Base-by-base conservation (phyloP, 139 green algal species). In the Gonium pectorale region DNA sequence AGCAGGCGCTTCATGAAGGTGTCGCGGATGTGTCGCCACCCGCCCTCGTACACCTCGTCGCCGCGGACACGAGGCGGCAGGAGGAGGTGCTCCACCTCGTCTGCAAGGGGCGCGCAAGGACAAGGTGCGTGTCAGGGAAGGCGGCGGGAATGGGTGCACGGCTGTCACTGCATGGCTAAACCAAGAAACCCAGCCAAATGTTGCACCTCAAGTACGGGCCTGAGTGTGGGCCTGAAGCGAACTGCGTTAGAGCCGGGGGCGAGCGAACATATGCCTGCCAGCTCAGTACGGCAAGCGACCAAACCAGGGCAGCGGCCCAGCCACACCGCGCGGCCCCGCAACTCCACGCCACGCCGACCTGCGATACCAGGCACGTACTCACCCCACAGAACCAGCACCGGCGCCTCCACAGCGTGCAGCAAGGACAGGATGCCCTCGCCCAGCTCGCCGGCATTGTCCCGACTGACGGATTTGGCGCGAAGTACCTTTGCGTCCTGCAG, bases 351-450 rank as follows among this genome's bases (percentile, higher is more conserved):
- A 64, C 26, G 56, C 27, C 33, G 2, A 64, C 56, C 26, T 35
- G 26, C 31, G 8, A 2, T 17, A 64, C 54, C 8, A 64, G 2
- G 27, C 2, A 40, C n/a, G 62, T 13, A 52, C 67, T 27, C 67
- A 74, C 67, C 67, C 26, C 67, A 74, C 24, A 74, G 40, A 40
- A 74, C 67, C 67, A 74, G 67, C 67, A 74, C 67, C 67, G 67
- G 67, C 40, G 54, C 40, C 67, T 74, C 40, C 40, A 74, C 67
- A 5, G 67, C 67, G 40, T 74, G 22, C 40, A 74, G 38, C 24
- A 74, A 74, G 1, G 5, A 6, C 0, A 31, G 22, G 67, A 74
- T 74, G 40, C 40, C 67, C 0, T 24, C 2, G 41, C 67, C 67
- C 40, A 15, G 66, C 24, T 56, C 5, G 37, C 15, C 15, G 37